Evolutionary conservation across 768 basidiomycete genomes (phyloP), one percentile per base, ranked within the genome.

Genomic region (Lactarius hatsudake): DNA sequence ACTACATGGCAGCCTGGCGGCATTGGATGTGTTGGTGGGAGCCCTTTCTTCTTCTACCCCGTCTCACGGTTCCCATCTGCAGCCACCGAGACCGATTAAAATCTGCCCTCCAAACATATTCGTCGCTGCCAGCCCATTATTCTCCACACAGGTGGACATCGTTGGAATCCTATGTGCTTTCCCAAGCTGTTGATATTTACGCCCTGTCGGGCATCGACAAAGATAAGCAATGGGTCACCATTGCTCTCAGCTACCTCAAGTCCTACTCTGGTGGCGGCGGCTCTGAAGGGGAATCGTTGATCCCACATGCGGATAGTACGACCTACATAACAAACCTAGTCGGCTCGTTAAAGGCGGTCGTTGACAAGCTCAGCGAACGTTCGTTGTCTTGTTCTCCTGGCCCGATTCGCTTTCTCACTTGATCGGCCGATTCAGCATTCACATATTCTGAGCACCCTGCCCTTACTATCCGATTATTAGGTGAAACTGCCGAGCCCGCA

Each of bases 101-200:
- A 7, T 81, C 79, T 23, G 93, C 94, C 5, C 79, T 92, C 30
- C 80, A 84, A 28, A 86, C 89, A 51, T 96, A 87, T 74, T 83
- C 86, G 0, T 90, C 90, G 2, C 81, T 96, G n/a, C 90, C 94
- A 0, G 90, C 89, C 12, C 92, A 94, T 73, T 94, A 94, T 75
- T 86, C 88, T 0, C 90, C 90, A 8, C 88, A 91, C 74, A 82
- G 82, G 73, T 95, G 93, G 93, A 83, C 86, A 30, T 88, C 88
- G 10, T 77, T 94, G 55, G 90, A 94, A 73, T 87, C 87, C 2
- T 86, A 86, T 71, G 91, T 93, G 85, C 83, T 94, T 23, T 87
- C 86, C 15, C 83, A 83, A 58, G 90, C 91, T 1, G 78, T 96
- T 45, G 85, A 88, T 69, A 85, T 87, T 0, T 88, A 94, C 72